phyloP scores from a whole-genome alignment of 108 stramenopile genomes.

The Pinguiococcus pyrenoidosus region DNA sequence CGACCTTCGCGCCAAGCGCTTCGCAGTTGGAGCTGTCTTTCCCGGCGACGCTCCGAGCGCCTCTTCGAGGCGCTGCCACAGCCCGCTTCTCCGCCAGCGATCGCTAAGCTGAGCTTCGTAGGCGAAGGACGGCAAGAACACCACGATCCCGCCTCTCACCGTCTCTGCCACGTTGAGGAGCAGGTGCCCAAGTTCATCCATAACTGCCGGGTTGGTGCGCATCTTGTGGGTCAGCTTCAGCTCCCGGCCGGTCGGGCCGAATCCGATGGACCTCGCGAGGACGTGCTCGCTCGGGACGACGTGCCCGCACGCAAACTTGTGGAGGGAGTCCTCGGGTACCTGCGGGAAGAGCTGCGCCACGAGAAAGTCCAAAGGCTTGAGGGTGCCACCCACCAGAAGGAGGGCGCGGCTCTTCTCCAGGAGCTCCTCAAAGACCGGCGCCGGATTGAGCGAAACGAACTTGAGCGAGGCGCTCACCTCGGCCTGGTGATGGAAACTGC shows the following conservation, averaged over 20 bases:
- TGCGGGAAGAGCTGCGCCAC: constrained; percentile 64
- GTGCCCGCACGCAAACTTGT: constrained; percentile 84
- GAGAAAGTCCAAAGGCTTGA: constrained; percentile 72
- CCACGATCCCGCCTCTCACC: constrained; percentile 75
- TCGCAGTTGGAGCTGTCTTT: no score
- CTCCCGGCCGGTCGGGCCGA: constrained; percentile 36
- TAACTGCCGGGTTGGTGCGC: constrained; percentile 39
- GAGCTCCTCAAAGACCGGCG: constrained; percentile 56
- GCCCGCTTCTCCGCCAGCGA: no score
- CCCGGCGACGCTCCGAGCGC: no score
- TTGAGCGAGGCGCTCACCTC: constrained; percentile 27
- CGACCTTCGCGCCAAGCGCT: no score
- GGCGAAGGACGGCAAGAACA: constrained; percentile 80
- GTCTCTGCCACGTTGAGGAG: constrained; percentile 49
- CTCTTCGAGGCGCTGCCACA: no score
- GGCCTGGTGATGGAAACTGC: constrained; percentile 1
- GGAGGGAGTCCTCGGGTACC: constrained; percentile 4
- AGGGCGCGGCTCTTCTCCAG: constrained; percentile 67
- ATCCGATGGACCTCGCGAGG: constrained; percentile 9
- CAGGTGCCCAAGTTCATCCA: constrained; percentile 62
- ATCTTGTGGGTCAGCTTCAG: constrained; percentile 71
- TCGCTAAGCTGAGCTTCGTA: constrained; percentile 59
- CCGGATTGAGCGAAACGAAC: constrained; percentile 74
- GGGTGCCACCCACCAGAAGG: constrained; percentile 88
- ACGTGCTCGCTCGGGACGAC: constrained; percentile 63